Base-by-base conservation (phyloP, 169 alveolate genomes). In the Plasmodium adleri region DNA sequence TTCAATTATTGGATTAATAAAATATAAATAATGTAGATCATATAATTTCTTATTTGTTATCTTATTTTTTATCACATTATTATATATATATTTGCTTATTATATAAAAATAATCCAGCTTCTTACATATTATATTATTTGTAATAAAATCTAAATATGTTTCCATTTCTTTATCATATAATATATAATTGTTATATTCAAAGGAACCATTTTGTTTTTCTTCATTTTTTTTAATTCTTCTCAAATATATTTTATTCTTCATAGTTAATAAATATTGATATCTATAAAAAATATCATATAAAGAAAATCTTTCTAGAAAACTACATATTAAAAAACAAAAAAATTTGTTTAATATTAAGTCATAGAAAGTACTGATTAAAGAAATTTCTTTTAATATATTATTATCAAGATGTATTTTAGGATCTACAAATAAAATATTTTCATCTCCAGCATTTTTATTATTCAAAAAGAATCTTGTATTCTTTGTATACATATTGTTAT, bases 121-220 rank as follows among this genome's bases (percentile, higher is more conserved):
- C 28, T 72, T 72, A 15, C 32, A 26, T 39, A 80, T 80, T 54
- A 80, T 50, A 26, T 56, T 66, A 15, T 15, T 45, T 43, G 92
- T 72, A 70, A 86, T 54, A 71, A 72, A 86, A 22, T 70, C 68
- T 10, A 86, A 78, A 58, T 86, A 86, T 32, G n/a, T 72, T 43
- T 17, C 75, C 58, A 60, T 62, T 7, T 86, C 60, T 5, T 2
- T 20, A 45, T 86, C 56, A 24, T 72, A 72, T 39, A 39, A 72
- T 39, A 39, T 5, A 39, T 5, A 39, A 39, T 39, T 39, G 10
- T 39, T 39, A 39, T 39, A 5, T 39, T 39, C 10, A 5, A 39
- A 39, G 1, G 9, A 39, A 39, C 47, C 0, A 39, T 39, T 39
- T 39, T 5, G 10, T 15, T n/a, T 0, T 3, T 26, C 54, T 20